Base-by-base conservation (phyloP, 2,329 filamentous ascomycete genomes). In the Exophiala sp. region DNA sequence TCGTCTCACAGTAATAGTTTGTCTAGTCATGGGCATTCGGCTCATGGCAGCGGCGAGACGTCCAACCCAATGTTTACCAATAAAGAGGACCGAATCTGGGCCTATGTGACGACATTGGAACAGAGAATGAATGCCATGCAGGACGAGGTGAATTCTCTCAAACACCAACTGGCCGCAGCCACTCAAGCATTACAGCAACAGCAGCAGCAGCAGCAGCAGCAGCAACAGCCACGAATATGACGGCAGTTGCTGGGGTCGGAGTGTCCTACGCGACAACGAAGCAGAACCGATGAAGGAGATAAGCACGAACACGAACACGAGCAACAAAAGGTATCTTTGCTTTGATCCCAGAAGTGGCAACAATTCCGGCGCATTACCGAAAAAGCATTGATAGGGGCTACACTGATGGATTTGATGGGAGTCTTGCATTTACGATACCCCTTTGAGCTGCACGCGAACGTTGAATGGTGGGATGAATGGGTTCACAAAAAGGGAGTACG, bases 81-180 rank as follows among this genome's bases (percentile, higher is more conserved):
- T 16, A 37, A 64, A 16, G 65, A 66, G 27, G 68, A 70, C 35
- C 68, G 68, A 35, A 55, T 73, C 2, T 73, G 70, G 70, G 61
- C 66, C 22, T 70, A 71, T 52, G 66, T 72, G 27, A 68, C 65
- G 27, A 68, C 64, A 32, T 64, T 73, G 39, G 69, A 73, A 43
- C 66, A 70, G 7, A 65, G 71, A 52, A 50, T 73, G 39, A 63
- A 64, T 30, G 61, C 61, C 6, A 59, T 73, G 42, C 69, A 68
- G 46, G 64, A 66, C 8, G 71, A 73, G 53, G 68, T 73, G 21
- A 65, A 64, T 22, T 56, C 64, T 5, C 57, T 73, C 18, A 65
- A 67, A 47, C 64, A 66, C 18, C 70, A 72, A 48, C 50, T 72
- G 45, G 65, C 66, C 11, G 56, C 56, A 21, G 57, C 56, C 10